Base-by-base conservation (phyloP, 176 grass and related monocot genomes). In the Aegilops bicornis region DNA sequence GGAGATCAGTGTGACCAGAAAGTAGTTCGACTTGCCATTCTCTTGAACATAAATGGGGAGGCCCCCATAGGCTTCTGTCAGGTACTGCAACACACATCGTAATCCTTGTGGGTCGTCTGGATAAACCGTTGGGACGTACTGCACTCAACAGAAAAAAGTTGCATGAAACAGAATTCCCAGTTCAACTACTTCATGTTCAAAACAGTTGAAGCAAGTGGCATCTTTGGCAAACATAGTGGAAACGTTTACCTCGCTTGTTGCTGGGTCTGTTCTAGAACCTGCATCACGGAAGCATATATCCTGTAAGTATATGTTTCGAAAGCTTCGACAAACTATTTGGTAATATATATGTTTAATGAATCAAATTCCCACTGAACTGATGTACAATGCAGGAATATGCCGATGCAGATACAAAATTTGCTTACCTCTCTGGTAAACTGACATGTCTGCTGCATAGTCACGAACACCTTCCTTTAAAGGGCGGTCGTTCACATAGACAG, bases 11-110 rank as follows among this genome's bases (percentile, higher is more conserved):
- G 16, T 48, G 27, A 1, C 7, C n/a, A 17, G 40, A 61, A 87
- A 37, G 27, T 65, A 69, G 27, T 77, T 50, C 8, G 3, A 76
- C 89, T 91, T 89, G 80, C 95, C 95, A 78, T 92, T 98, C 87
- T 98, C 93, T 69, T 95, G 85, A 32, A 95, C 69, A 79, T 85
- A 95, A 78, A 93, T 64, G 11, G 95, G 95, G 69, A 89, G 54
- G 29, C 88, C 81, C 10, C 87, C 93, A 23, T 91, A 95, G 17
- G 65, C 25, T 79, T 95, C 65, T 84, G 66, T 87, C 37, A 98
- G 60, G 40, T 98, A 90, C 76, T 93, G 76, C 71, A 91, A 27
- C 24, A 79, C 25, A 30, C 84, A 31, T 78, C 72, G 74, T 7
- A 95, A 59, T 22, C 93, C 90, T 29, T 32, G 5, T n/a, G 90